Evolutionary conservation across 2,329 filamentous ascomycete genomes (phyloP).

Genomic region (Leptographium wingfieldii): DNA sequence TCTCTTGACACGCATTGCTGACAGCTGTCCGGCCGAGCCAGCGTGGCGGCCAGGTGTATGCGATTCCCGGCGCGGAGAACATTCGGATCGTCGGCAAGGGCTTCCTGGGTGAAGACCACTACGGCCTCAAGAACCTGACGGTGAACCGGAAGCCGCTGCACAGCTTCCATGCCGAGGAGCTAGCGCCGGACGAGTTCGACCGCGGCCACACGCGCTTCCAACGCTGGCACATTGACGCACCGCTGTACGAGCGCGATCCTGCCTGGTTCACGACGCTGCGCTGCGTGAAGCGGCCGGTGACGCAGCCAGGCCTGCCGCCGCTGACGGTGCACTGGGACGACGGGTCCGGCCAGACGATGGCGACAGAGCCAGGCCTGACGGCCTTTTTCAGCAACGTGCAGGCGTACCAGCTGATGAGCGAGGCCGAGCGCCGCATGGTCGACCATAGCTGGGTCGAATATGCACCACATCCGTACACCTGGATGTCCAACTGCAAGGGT

Average conservation of each 20-base stretch:
- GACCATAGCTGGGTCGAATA: constrained; percentile 34
- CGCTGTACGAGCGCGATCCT: constrained; percentile 25
- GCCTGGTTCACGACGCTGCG: constrained; percentile 19
- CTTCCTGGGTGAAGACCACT: constrained; percentile 30
- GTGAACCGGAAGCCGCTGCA: constrained; percentile 20
- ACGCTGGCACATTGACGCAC: constrained; percentile 35
- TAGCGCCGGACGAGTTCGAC: constrained; percentile 22
- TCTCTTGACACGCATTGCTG: background rate
- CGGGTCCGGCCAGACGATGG: constrained; percentile 25
- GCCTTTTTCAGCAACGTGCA: constrained; percentile 31
- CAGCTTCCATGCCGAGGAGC: constrained; percentile 23
- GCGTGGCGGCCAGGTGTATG: constrained; percentile 20
- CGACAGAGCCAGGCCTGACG: constrained; percentile 27
- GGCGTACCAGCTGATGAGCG: constrained; percentile 26
- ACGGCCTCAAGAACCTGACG: constrained; percentile 26
- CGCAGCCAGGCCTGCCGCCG: constrained; percentile 19
- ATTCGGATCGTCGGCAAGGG: constrained; percentile 32
- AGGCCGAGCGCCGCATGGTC: constrained; percentile 26
- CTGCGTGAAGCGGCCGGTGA: constrained; percentile 25
- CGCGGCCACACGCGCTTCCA: constrained; percentile 31
- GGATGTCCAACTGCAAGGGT: constrained; percentile 28
- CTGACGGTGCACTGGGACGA: constrained; percentile 18
- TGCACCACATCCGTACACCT: constrained; percentile 29
- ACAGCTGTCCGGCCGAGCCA: constrained; percentile 1
- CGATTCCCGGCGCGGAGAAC: constrained; percentile 29